phyloP scores from a whole-genome alignment of 2,329 filamentous ascomycete genomes.

The Hortaea sp. region DNA sequence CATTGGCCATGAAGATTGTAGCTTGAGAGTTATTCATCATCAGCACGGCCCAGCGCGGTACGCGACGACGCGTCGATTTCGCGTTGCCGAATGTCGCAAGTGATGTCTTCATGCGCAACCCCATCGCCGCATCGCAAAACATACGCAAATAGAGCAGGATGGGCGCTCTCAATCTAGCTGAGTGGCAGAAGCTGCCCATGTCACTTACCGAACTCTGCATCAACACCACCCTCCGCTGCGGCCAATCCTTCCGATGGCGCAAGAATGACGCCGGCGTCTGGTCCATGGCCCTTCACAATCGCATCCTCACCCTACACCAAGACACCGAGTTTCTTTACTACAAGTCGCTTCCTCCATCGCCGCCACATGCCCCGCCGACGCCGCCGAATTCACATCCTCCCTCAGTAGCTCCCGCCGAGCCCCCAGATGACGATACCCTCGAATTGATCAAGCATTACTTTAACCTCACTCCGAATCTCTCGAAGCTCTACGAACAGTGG shows the following conservation, averaged over 20 bases:
- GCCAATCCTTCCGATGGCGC: slow-evolving; percentile 92
- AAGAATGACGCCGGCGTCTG: slow-evolving; percentile 72
- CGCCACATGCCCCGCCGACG: slow-evolving; percentile 23
- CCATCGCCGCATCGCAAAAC: too few species aligned
- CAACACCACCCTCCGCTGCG: slow-evolving; percentile 86
- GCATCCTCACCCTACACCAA: slow-evolving; percentile 76
- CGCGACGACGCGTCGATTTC: too few species aligned
- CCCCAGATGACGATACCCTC: slow-evolving; percentile 55
- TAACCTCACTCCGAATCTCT: slow-evolving; percentile 69
- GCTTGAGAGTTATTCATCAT: too few species aligned
- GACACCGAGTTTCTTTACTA: slow-evolving; percentile 72
- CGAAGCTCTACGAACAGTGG: slow-evolving; percentile 75
- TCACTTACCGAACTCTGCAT: slow-evolving; percentile 80
- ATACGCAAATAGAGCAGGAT: slow-evolving; percentile 15
- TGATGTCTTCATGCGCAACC: too few species aligned
- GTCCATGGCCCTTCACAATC: slow-evolving; percentile 78
- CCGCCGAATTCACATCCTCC: slow-evolving; percentile 30
- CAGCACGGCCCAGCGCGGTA: too few species aligned
- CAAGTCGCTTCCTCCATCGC: slow-evolving; percentile 52
- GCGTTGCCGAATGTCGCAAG: too few species aligned
- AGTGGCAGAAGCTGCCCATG: slow-evolving; percentile 82
- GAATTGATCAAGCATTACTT: slow-evolving; percentile 74
- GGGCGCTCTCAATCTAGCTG: slow-evolving; percentile 44
- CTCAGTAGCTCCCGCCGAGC: slow-evolving; percentile 24
- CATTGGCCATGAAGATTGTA: too few species aligned